Evolutionary conservation across 345 rosid species (phyloP), one percentile per base, ranked within the genome.

Genomic region (Noccaea caerulescens): DNA sequence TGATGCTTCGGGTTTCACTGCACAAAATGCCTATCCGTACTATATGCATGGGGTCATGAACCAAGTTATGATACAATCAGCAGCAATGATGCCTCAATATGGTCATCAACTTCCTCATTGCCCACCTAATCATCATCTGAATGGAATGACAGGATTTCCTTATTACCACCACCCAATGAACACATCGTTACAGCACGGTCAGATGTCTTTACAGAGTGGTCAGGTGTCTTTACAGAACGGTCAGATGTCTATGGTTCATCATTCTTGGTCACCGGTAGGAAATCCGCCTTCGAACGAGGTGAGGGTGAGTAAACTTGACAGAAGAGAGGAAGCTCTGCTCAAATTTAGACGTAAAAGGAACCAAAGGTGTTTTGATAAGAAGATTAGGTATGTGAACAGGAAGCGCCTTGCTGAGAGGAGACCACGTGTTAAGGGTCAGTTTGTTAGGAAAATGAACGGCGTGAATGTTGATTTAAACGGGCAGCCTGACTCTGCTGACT

Each of bases 361-460:
- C 72, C 91, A 91, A 76, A 86, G 97, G 5, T 94, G 97, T 76
- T 94, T 91, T 74, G 95, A 91, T 80, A 94, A 94, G 86, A 94
- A 89, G 87, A 86, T 94, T 33, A 82, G 99, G 79, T 94, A 94
- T 77, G 95, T 82, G 69, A 94, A 91, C 76, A 69, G 99, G 52
- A 94, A 94, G 79, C 81, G 67, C 63, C 97, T 94, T 45, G 99
- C 99, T 32, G 99, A 94, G 82, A 82, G 95, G 82, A 88, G 99
- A 83, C 99, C 99, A 8, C 97, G 99, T 11, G 93, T 91, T 63
- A 84, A 90, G 72, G 99, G 99, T 51, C 99, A 94, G 82, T 94
- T 94, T 85, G 97, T 88, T 58, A 86, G 96, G 86, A 91, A 89
- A 80, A 72, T 84, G 72, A 91, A 89, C 60, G 93, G 97, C 46